phyloP scores from a whole-genome alignment of 225 moss, liverwort and hornwort genomes.

The Antitrichia curtipendula region DNA sequence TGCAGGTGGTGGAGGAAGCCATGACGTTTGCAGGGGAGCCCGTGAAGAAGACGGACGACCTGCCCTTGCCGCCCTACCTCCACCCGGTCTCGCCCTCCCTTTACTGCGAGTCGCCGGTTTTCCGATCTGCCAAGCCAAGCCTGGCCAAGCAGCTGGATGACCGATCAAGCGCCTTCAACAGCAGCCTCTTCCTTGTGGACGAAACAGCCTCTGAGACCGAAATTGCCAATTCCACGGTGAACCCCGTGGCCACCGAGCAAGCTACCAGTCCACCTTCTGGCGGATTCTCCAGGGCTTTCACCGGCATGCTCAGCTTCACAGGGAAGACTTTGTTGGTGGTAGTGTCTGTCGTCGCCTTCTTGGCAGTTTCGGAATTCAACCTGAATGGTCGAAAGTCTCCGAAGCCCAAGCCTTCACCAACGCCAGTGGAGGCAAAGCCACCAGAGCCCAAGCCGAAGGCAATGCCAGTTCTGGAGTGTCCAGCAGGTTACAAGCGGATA shows the following conservation, averaged over 20 bases:
- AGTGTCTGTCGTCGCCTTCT: conserved; percentile 46
- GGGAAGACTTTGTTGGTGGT: conserved; percentile 57
- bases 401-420: background rate
- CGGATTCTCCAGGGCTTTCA: background rate
- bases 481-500: conserved; percentile 67
- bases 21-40: conserved; percentile 89
- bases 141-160: conserved; percentile 19
- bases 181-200: conserved; percentile 26
- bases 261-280: background rate
- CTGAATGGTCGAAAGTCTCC: background rate
- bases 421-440: background rate
- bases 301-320: conserved; percentile 8
- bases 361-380: conserved; percentile 45
- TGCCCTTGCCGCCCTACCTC: conserved; percentile 74
- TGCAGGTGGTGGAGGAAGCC: conserved; percentile 86
- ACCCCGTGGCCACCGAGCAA: background rate
- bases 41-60: conserved; percentile 72
- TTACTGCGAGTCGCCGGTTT: conserved; percentile 37
- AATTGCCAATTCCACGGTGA: background rate
- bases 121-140: conserved; percentile 13
- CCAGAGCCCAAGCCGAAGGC: background rate
- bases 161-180: conserved; percentile 8
- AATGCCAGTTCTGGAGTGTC: conserved; percentile 17
- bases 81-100: conserved; percentile 27
- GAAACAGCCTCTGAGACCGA: conserved; percentile 6